Evolutionary conservation across 1,139 yeast genomes (phyloP), one percentile per base, ranked within the genome.

Genomic region (Blastobotrys illinoisensis): DNA sequence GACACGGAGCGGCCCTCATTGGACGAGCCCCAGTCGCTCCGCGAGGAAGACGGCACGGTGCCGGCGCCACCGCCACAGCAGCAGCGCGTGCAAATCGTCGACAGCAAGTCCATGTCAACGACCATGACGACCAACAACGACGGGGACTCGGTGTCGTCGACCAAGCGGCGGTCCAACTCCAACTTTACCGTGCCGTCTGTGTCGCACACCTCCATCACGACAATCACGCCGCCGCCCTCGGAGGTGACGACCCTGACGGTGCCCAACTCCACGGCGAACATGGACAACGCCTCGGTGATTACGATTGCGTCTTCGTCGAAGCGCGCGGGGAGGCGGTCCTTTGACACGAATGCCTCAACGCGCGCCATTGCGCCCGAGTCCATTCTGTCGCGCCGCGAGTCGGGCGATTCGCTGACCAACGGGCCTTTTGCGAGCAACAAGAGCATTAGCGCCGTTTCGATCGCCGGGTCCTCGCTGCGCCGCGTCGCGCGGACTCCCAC

Each of bases 301-400:
- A 71, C 75, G 5, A 64, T 71, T 44, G 75, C 75, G 18, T 67
- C 72, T 20, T 70, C 74, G 21, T 69, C 74, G 20, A 69, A 69
- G 56, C 68, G 70, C 51, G 66, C 64, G 28, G 47, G 49, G n/a
- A 44, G 51, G 24, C 62, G 71, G 16, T 69, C 73, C 9, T 63
- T 71, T 44, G 75, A 71, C 56, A 71, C 74, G 18, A 71, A 71
- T 58, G 74, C 74, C n/a, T 65, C 71, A 20, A 71, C 71, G 7
- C 62, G 67, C 47, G 75, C 72, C 9, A 62, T 71, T 46, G 72
- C 73, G 1, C 74, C 74, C 9, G 74, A 69, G 48, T 63, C 68
- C n/a, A 52, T 71, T 11, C 57, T 65, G 21, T 61, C 67, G 9
- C 60, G 68, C 26, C 56, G 60, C 40, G 66, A 62, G 32, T 64